Base-by-base conservation (phyloP, 2,329 filamentous ascomycete species). In the Pyrenophora graminea region DNA sequence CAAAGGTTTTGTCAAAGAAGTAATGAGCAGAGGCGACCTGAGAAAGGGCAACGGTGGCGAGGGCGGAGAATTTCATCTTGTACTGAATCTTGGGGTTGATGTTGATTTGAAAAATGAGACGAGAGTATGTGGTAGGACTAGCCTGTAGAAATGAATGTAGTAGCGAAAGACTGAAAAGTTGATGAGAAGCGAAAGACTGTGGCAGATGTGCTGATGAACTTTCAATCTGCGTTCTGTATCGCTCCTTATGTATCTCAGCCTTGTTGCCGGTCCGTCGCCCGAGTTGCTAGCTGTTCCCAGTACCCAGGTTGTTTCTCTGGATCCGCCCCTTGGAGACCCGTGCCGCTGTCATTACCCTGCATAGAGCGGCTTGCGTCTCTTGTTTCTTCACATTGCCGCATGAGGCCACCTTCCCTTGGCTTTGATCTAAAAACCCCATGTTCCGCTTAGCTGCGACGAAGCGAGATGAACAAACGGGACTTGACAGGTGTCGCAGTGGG, bases 51-150 rank as follows among this genome's bases (percentile, higher is more conserved):
- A 46, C 51, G 18, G 45, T 39, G 49, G 54, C 48, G 34, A 64
- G 51, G 44, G 61, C 41, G 25, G 62, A 56, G 46, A 63, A 48
- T 56, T 64, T 63, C 61, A 65, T 65, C 10, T 51, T 63, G 42
- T 40, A 36, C 18, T 45, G 39, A 37, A 38, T 17, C 30, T 40
- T 19, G 30, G 27, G 23, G 13, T 41, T 48, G 17, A 30, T 42
- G 7, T 41, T 48, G 39, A 17, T 32, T 21, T 38, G 27, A 39
- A 49, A 38, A 25, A 39, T 31, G n/a, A 38, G 40, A 46, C 21
- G 41, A 32, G 27, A 18, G 40, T 46, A 36, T 46, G 45, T 44
- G 13, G 33, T 45, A 51, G 42, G 42, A 51, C 48, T 45, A 51
- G 48, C 48, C 48, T 49, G 31, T 34, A 40, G 41, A 46, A 51